Base-by-base conservation (phyloP, 2,329 filamentous ascomycete species). In the Lasiodiplodia gonubiensis region DNA sequence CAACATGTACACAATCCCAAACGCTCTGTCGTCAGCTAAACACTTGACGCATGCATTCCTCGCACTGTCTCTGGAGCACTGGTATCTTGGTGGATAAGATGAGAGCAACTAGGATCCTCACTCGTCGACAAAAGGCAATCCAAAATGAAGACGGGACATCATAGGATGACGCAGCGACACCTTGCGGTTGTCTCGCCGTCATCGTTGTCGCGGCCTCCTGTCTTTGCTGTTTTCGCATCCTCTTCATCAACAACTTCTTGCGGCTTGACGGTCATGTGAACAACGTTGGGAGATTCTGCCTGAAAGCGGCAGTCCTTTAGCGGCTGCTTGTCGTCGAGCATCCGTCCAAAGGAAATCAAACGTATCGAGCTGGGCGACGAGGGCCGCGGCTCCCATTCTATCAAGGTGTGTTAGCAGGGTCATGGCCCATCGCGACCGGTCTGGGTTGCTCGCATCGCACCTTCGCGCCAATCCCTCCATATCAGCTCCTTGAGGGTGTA, bases 401-500 rank as follows among this genome's bases (percentile, higher is more conserved):
- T 14, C 21, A 8, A 63, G 37, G 10, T 18, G 21, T 25, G 59
- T 66, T 51, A 66, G 64, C 53, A 66, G 10, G 39, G 7, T 60
- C n/a, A 21, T 64, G 51, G 23, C 18, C 59, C 63, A 51, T 54
- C 18, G 55, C 23, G 37, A 59, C 37, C 53, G 14, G 21, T 25
- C 14, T 53, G 25, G 49, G 53, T 30, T 30, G 37, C 39, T 25
- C 52, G 21, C 33, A 33, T 64, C 76, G 67, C 81, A 87, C 86
- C 92, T 73, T 89, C 90, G 72, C 93, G 86, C 94, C 94, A 98
- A 78, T 97, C 94, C 73, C 92, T 86, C 82, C 95, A 87, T 76
- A 98, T 97, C 75, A 97, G 83, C 81, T 97, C 93, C 80, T 97
- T 97, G 71, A 98, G 82, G 3, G 92, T 97, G 77, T 97, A 97